phyloP scores from a whole-genome alignment of 2,329 filamentous ascomycete genomes.

The Talaromyces albobiverticillius region DNA sequence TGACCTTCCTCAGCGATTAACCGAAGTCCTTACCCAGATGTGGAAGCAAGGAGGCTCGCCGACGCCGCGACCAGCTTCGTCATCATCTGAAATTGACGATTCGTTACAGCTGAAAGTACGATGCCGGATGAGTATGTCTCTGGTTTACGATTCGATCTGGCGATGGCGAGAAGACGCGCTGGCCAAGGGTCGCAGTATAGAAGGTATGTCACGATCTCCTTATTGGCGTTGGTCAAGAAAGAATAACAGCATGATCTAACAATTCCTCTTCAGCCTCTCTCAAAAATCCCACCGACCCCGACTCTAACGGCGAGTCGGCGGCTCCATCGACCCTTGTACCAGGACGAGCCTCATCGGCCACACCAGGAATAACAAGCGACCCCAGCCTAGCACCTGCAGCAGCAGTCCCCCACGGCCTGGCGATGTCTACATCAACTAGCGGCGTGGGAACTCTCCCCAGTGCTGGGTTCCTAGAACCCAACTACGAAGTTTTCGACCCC shows the following conservation, averaged over 20 bases:
- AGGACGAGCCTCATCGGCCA: conserved; percentile 33
- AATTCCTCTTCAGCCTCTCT: conserved; percentile 54
- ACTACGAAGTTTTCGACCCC: conserved; percentile 87
- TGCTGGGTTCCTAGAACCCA: conserved; percentile 60
- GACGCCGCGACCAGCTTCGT: conserved; percentile 25
- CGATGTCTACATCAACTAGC: conserved; percentile 24
- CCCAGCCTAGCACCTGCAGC: conserved; percentile 43
- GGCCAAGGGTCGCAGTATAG: conserved; percentile 67
- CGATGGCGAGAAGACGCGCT: conserved; percentile 66
- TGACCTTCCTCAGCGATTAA: conserved; percentile 62
- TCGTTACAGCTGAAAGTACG: conserved; percentile 62
- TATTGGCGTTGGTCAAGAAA: no score
- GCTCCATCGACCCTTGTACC: conserved; percentile 51
- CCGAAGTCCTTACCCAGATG: conserved; percentile 64
- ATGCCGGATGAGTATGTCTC: conserved; percentile 65
- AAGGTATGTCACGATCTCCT: no score
- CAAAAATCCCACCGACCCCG: conserved; percentile 82
- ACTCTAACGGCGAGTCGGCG: conserved; percentile 71
- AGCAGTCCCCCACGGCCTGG: conserved; percentile 30
- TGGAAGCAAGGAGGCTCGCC: conserved; percentile 53
- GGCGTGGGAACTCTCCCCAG: conserved; percentile 30
- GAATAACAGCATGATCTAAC: conserved; percentile 20
- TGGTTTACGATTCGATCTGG: conserved; percentile 67
- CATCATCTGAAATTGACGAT: conserved; percentile 36
- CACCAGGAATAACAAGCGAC: conserved; percentile 39